Conservation (phyloP, 2,329 filamentous ascomycete genomes). For the Verticillium dahliae region DNA sequence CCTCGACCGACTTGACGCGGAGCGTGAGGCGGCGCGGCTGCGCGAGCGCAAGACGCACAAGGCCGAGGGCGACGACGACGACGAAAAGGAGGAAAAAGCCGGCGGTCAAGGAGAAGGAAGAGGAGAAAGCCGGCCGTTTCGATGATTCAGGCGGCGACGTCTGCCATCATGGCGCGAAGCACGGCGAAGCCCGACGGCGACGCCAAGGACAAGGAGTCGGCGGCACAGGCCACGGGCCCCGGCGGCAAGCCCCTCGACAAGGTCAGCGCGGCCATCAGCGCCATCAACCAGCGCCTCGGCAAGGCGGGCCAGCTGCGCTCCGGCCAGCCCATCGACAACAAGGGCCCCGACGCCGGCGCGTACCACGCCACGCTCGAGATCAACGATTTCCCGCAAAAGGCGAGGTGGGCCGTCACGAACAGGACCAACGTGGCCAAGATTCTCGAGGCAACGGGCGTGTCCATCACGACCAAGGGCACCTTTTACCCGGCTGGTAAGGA, state of each 20-base stretch:
- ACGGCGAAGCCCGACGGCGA: conserved; percentile 36
- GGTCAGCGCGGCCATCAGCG: conserved; percentile 82
- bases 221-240: conserved; percentile 47
- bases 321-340: conserved; percentile 95
- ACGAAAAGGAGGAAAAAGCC: conserved; percentile 63
- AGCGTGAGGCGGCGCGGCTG: conserved; percentile 79
- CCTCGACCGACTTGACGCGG: conserved; percentile 82
- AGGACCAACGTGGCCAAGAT: conserved; percentile 98
- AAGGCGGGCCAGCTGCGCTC: conserved; percentile 84
- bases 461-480: conserved; percentile 93
- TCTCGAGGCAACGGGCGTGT: conserved; percentile 86
- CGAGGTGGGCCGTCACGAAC: conserved; percentile 97
- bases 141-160: conserved; percentile 56
- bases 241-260: conserved; percentile 65
- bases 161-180: conserved; percentile 49
- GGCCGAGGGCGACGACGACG: conserved; percentile 77
- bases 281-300: conserved; percentile 85
- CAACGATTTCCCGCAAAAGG: conserved; percentile 96
- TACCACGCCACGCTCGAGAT: conserved; percentile 98
- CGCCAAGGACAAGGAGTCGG: conserved; percentile 30
- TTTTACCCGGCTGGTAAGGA: conserved; percentile 82
- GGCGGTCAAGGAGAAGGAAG: conserved; percentile 48
- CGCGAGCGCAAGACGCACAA: conserved; percentile 87
- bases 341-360: conserved; percentile 91
- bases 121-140: conserved; percentile 63